Evolutionary conservation across 352 stramenopile species (phyloP), one percentile per base, ranked within the genome.

Genomic region (Phytophthora litchii): DNA sequence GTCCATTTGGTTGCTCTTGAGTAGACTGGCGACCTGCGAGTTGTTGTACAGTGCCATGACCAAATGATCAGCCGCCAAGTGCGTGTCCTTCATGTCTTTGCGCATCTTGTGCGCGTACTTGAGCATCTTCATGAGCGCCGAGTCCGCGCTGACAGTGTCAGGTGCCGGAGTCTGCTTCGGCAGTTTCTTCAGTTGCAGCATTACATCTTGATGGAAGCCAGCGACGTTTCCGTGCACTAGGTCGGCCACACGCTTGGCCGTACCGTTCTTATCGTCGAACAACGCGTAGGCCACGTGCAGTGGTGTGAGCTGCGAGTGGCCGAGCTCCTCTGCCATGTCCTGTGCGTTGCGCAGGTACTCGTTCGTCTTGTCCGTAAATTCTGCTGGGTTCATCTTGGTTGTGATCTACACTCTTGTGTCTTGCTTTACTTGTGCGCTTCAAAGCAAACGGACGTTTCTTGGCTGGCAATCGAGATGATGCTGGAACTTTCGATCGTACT

Each of bases 51-150:
- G 60, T 37, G 88, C 88, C 42, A 91, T 13, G 27, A 96, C 57
- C 20, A 96, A 48, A 20, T 86, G 78, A 31, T 96, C 86, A 0
- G 85, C 70, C 4, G 86, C 74, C 21, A 93, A 46, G 59, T 92
- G 88, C 10, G 86, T 89, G 60, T 95, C 89, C 40, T 90, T 86
- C 35, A 78, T 70, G 49, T 95, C 86, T 58, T 92, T 94, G 38
- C 80, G 72, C 61, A 91, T 72, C 60, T 94, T 91, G 62, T 76
- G 61, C 9, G 87, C 89, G 45, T 89, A 84, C 54, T 94, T 94
- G 23, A 96, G 59, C 53, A 95, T 72, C 62, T 92, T 91, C 40
- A 70, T 75, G 25, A 94, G 61, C 19, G 72, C 78, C 35, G 80
- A 91, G 60, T 91, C 86, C 8, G 75, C 60, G 10, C 64, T 57